Conservation (phyloP, 352 stramenopile species). For the Globisporangium ultimum region DNA sequence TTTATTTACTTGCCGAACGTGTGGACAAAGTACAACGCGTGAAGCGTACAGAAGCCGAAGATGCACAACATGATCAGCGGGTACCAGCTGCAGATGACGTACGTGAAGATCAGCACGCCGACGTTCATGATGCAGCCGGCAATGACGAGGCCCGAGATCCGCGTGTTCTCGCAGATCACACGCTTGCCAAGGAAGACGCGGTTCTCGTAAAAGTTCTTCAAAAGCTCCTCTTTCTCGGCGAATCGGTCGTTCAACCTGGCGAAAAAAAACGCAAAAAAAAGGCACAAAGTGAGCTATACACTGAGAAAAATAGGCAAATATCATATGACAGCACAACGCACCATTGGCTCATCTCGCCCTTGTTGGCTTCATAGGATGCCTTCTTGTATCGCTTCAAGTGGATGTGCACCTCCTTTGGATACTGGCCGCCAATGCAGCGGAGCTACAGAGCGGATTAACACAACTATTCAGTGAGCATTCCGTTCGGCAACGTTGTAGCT, state of each 20-base stretch:
- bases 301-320: not conserved
- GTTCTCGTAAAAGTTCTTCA: slow-evolving; percentile 66
- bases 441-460: slow-evolving; percentile 21
- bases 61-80: slow-evolving; percentile 17
- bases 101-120: slow-evolving; percentile 30
- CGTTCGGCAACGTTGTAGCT: not conserved
- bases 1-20: slow-evolving; percentile 39
- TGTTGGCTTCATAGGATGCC: slow-evolving; percentile 35
- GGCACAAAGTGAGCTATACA: not conserved
- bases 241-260: slow-evolving; percentile 59
- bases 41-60: slow-evolving; percentile 35
- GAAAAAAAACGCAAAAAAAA: slow-evolving; percentile 3
- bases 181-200: slow-evolving; percentile 39
- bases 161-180: slow-evolving; percentile 25
- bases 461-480: not conserved
- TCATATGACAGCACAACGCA: slow-evolving; percentile 15
- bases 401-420: slow-evolving; percentile 69
- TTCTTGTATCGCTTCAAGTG: slow-evolving; percentile 60
- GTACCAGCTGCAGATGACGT: slow-evolving; percentile 27
- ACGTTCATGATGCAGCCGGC: slow-evolving; percentile 31
- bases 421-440: slow-evolving; percentile 60
- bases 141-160: slow-evolving; percentile 25
- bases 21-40: slow-evolving; percentile 46
- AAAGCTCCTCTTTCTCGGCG: slow-evolving; percentile 66
- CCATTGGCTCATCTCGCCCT: slow-evolving; percentile 50